Evolutionary conservation across 129 eudicot species (phyloP).

Genomic region (Deinandra increscens): DNA sequence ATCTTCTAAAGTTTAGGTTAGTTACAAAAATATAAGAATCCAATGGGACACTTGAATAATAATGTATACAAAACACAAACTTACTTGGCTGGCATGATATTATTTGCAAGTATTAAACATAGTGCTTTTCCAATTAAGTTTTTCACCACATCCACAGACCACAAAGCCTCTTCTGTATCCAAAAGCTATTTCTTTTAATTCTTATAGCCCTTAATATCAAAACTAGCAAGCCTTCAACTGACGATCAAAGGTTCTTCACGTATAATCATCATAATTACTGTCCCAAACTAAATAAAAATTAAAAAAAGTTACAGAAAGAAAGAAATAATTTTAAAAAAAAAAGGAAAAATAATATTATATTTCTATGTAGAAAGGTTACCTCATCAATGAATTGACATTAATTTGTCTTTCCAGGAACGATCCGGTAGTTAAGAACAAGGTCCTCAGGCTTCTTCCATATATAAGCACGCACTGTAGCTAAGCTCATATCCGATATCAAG

Average conservation of each 20-base stretch:
- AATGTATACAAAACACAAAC: constrained; percentile 16
- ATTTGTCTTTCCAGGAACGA: constrained; percentile 57
- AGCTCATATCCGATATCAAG: constrained; percentile 89
- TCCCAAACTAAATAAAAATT: background rate
- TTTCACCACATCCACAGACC: constrained; percentile 5
- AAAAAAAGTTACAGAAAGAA: background rate
- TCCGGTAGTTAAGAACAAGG: constrained; percentile 77
- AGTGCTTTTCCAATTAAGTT: constrained; percentile 10
- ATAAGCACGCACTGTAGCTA: constrained; percentile 95
- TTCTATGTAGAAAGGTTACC: constrained; percentile 25
- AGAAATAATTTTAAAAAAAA: background rate
- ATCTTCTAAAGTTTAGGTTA: constrained; percentile 3
- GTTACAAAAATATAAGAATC: constrained; percentile 18
- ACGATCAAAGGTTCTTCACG: constrained; percentile 12
- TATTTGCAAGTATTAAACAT: constrained; percentile 14
- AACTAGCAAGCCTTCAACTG: constrained; percentile 17
- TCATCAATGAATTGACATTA: background rate
- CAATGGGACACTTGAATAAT: constrained; percentile 18
- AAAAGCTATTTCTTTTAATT: constrained; percentile 1
- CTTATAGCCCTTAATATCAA: constrained; percentile 2
- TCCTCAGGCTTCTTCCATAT: constrained; percentile 94
- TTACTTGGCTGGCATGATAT: constrained; percentile 6
- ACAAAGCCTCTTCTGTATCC: constrained; percentile 14
- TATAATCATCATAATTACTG: background rate
- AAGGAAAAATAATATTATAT: background rate